phyloP scores from a whole-genome alignment of 306 rosid genomes.

The Aeschynomene evenia region DNA sequence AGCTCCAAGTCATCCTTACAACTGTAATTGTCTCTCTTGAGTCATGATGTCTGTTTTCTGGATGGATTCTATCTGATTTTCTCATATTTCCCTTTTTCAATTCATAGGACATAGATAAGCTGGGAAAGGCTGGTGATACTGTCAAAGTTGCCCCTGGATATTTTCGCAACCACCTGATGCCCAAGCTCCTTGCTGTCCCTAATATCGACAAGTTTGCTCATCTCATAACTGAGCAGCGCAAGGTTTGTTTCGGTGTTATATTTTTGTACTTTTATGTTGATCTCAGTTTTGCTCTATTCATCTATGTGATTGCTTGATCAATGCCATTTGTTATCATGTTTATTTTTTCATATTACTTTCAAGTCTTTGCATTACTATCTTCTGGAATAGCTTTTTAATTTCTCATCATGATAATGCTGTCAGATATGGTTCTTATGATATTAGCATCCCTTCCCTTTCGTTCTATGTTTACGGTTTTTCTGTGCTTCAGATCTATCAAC shows the following conservation, averaged over 20 bases:
- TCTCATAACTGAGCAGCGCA: slow-evolving; percentile 73
- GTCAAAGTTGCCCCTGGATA: slow-evolving; percentile 91
- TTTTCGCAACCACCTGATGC: slow-evolving; percentile 95
- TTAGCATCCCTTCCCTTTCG: neutral
- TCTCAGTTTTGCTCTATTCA: neutral
- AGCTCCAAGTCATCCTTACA: slow-evolving; percentile 80
- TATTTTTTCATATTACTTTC: neutral
- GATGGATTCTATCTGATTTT: neutral
- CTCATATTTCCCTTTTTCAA: slow-evolving; percentile 13
- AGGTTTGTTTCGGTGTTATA: slow-evolving; percentile 29
- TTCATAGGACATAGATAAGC: slow-evolving; percentile 66
- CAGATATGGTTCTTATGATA: neutral
- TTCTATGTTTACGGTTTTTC: slow-evolving; percentile 16
- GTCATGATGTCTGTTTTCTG: neutral
- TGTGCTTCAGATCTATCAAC: slow-evolving; percentile 61
- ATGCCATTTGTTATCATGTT: slow-evolving; percentile 12
- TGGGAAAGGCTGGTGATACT: slow-evolving; percentile 82
- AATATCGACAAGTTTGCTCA: slow-evolving; percentile 81
- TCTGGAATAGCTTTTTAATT: neutral
- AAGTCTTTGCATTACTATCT: neutral
- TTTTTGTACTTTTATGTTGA: neutral
- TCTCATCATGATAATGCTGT: neutral
- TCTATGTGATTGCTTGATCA: neutral
- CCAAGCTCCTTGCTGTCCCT: slow-evolving; percentile 87
- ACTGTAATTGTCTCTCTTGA: slow-evolving; percentile 43